These are phyloP conservation scores for Lachancea dasiensis DNA, from an alignment of 805 yeast species.

Conservation along the genomic window DNA sequence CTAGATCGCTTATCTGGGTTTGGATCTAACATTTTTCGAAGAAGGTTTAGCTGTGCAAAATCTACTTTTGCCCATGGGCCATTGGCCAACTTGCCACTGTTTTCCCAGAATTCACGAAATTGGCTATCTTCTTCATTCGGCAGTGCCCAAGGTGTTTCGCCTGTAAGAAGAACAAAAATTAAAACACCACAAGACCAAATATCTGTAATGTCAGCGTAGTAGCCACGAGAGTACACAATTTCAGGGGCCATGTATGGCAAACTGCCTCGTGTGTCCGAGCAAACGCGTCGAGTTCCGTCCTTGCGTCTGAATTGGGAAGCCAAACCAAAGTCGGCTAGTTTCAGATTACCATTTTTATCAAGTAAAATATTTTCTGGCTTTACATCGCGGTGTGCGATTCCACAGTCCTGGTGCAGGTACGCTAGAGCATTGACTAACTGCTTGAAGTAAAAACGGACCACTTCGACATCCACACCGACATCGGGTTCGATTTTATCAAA, in stretches of 20 bases:
- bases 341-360: constrained; percentile 58
- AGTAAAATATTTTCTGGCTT: constrained; percentile 71
- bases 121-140: constrained; percentile 50
- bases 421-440: constrained; percentile 58
- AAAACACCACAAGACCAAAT: constrained; percentile 69
- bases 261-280: constrained; percentile 58
- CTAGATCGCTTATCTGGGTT: constrained; percentile 41
- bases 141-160: constrained; percentile 69
- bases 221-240: constrained; percentile 38
- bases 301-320: constrained; percentile 54
- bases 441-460: constrained; percentile 62
- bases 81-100: constrained; percentile 41
- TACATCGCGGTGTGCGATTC: constrained; percentile 66
- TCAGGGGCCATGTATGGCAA: constrained; percentile 82
- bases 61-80: constrained; percentile 55
- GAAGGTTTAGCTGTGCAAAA: constrained; percentile 42
- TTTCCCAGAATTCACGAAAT: constrained; percentile 36
- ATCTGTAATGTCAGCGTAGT: constrained; percentile 54
- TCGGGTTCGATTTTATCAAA: constrained; percentile 78
- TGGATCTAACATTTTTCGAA: constrained; percentile 48
- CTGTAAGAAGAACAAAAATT: constrained; percentile 54
- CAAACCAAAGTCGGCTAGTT: constrained; percentile 73
- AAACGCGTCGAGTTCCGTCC: constrained; percentile 42
- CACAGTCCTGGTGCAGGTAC: constrained; percentile 56
- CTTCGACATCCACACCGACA: constrained; percentile 57